phyloP scores from a whole-genome alignment of 129 eudicot genomes.

The Saussurea involucrata region DNA sequence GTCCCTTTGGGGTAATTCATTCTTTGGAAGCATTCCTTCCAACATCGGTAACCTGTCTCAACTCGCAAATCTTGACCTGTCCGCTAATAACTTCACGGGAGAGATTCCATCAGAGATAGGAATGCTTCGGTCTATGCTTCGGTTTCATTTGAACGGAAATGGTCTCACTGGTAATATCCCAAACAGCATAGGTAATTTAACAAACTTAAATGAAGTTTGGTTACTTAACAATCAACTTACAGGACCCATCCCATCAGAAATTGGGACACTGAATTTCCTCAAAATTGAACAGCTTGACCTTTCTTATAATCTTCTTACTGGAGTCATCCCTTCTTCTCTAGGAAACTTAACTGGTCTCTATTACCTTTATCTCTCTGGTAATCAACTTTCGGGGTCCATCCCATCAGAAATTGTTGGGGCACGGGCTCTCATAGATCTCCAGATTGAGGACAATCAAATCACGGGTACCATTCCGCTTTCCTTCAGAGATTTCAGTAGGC shows the following conservation, averaged over 20 bases:
- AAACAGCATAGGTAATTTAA: conserved; percentile 4
- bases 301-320: background rate
- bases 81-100: conserved; percentile 17
- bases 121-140: background rate
- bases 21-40: conserved; percentile 31
- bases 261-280: background rate
- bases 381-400: conserved; percentile 12
- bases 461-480: conserved; percentile 14
- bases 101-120: conserved; percentile 30
- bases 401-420: conserved; percentile 8
- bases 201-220: background rate
- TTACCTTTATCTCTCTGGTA: background rate
- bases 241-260: conserved; percentile 28
- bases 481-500: background rate
- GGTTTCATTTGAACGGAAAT: background rate
- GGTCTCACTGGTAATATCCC: conserved; percentile 20
- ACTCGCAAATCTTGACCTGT: conserved; percentile 12
- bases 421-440: conserved; percentile 1
- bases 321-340: background rate
- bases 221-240: conserved; percentile 22
- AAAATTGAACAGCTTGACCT: conserved; percentile 22
- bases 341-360: conserved; percentile 9
- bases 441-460: background rate
- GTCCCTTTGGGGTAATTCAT: conserved; percentile 16
- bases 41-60: conserved; percentile 8